Conservation (phyloP, 208 protist genomes). For the Leishmania mexicana region DNA sequence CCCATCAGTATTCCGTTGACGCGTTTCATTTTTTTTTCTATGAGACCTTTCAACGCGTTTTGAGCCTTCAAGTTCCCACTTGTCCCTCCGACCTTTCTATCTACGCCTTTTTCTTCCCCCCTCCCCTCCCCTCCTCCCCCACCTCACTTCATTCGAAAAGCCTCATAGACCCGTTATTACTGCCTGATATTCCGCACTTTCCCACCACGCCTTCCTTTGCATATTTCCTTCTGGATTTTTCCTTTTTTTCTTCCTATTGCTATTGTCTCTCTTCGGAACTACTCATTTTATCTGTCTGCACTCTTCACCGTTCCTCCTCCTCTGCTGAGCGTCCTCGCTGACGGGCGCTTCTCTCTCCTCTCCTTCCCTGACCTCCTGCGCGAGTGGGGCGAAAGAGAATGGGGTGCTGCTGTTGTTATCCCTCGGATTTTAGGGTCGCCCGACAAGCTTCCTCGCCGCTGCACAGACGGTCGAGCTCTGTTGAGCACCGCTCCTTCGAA, state of each 20-base stretch:
- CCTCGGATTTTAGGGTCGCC: neutral
- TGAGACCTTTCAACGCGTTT: neutral
- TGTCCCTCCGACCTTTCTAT: neutral
- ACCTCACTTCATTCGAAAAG: neutral
- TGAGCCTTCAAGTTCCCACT: neutral
- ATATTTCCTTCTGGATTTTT: neutral
- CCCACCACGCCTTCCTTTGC: no score
- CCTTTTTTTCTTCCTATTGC: neutral
- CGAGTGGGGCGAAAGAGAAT: neutral
- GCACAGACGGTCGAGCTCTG: conserved; percentile 2
- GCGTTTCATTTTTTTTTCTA: neutral
- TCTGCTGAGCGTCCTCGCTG: neutral
- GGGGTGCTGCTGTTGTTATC: conserved; percentile 26
- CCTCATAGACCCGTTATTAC: neutral
- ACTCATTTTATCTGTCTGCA: neutral
- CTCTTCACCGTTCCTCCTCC: neutral
- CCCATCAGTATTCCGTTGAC: neutral
- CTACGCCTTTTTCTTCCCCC: neutral
- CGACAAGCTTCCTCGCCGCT: conserved; percentile 4
- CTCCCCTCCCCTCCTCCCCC: neutral
- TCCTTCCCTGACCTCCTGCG: neutral
- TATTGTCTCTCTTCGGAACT: neutral
- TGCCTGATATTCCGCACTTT: neutral
- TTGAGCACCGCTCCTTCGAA: conserved; percentile 11
- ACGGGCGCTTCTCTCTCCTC: neutral